Evolutionary conservation across 371 early-diverging fungal genomes (phyloP).

Genomic region (Mucor irregularis): DNA sequence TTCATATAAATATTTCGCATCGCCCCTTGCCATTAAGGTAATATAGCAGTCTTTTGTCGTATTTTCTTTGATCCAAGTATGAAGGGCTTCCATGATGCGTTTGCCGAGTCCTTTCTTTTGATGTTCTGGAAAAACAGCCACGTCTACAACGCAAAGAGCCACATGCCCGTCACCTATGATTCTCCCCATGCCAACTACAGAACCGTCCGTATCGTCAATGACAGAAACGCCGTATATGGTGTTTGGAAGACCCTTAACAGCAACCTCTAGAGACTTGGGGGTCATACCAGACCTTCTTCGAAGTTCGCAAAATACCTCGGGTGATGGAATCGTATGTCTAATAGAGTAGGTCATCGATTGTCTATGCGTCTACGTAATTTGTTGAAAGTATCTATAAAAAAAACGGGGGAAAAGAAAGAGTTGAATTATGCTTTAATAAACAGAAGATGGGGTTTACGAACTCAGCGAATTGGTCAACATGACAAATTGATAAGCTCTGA

Average conservation of each 20-base stretch:
- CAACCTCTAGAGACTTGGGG: not conserved
- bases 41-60: slow-evolving; percentile 1
- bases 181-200: not conserved
- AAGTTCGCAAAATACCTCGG: not conserved
- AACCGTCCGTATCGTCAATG: not conserved
- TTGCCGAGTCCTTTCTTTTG: slow-evolving; percentile 1
- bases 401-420: too few relatives aligned
- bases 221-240: not conserved
- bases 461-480: too few relatives aligned
- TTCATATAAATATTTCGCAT: not conserved
- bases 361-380: too few relatives aligned
- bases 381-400: too few relatives aligned
- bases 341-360: too few relatives aligned
- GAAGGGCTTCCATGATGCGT: not conserved
- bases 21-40: slow-evolving; percentile 1
- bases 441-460: too few relatives aligned
- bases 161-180: not conserved
- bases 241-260: not conserved
- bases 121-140: not conserved
- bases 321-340: not conserved
- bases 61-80: not conserved
- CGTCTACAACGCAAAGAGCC: not conserved
- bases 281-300: not conserved
- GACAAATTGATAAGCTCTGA: too few relatives aligned
- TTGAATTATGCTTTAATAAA: too few relatives aligned